A percentile compares a stretch with the other conserved stretches of the same genome.
Evolutionary conservation across 2,329 filamentous ascomycete species (phyloP).

Genomic region (Claviceps digitariae): DNA sequence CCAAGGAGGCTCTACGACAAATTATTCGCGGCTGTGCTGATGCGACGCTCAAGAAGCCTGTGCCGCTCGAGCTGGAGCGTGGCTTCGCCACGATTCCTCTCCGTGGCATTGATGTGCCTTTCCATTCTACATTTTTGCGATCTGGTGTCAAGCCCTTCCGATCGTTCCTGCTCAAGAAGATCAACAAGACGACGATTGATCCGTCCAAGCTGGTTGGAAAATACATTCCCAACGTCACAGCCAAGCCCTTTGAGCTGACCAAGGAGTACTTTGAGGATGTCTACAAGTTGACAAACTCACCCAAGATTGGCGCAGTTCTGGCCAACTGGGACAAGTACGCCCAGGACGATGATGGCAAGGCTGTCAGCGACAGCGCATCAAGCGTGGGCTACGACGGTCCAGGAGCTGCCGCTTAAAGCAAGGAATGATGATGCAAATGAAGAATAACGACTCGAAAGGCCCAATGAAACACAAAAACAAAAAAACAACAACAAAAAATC

Average conservation of each 20-base stretch:
- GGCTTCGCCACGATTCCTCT: conserved; percentile 96
- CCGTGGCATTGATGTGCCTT: conserved; percentile 93
- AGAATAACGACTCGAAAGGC: background rate
- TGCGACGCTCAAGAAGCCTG: conserved; percentile 77
- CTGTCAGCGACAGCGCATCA: conserved; percentile 25
- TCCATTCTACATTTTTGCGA: conserved; percentile 96
- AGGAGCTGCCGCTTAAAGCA: conserved; percentile 26
- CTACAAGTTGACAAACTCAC: conserved; percentile 79
- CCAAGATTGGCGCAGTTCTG: conserved; percentile 63
- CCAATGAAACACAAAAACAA: background rate
- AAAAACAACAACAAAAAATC: background rate
- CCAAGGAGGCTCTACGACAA: conserved; percentile 76
- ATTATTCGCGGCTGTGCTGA: conserved; percentile 85
- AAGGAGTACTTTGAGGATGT: conserved; percentile 99
- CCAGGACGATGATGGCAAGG: conserved; percentile 33
- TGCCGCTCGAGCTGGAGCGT: conserved; percentile 78
- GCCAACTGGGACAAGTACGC: conserved; percentile 73
- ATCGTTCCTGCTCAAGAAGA: conserved; percentile 97
- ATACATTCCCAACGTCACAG: conserved; percentile 98
- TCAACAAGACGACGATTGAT: conserved; percentile 98
- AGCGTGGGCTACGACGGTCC: conserved; percentile 28
- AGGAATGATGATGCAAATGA: conserved; percentile 1
- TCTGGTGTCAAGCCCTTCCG: conserved; percentile 99
- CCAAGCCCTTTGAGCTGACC: conserved; percentile 84
- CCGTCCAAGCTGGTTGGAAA: conserved; percentile 94